Base-by-base conservation (phyloP, 2,329 filamentous ascomycete genomes). In the Colletotrichum scovillei region DNA sequence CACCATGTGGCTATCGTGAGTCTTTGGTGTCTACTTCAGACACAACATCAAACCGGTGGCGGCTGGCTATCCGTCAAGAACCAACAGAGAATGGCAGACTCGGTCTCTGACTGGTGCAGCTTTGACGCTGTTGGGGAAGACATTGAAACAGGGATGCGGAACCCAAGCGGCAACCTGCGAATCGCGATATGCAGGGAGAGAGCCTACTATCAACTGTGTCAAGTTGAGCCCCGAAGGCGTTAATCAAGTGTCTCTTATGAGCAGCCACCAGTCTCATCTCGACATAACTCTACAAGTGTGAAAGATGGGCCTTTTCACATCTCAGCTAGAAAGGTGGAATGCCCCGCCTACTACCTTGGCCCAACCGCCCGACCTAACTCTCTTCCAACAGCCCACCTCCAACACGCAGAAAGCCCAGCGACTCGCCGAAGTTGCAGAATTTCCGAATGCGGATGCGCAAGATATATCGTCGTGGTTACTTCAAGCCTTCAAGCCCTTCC, bases 121-220 rank as follows among this genome's bases (percentile, higher is more conserved):
- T 35, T 66, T 46, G 55, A 70, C 56, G 28, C 55, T 52, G 59
- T 46, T 53, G 62, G 58, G 24, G 28, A 16, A 28, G 19, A 26
- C 32, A 66, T 66, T 58, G 71, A 66, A 73, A 71, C 67, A 64
- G 38, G 67, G 30, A 42, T 63, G 62, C 70, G 52, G 49, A 57
- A 56, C 46, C 55, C 71, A 60, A 62, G 49, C 60, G 57, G 63
- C 56, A 62, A 30, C 53, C 52, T 38, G 60, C 56, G 38, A 42
- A 42, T 42, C 38, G 9, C 38, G 28, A 42, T 32, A 57, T 70
- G 67, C 67, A 71, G 56, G 60, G 71, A 65, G 60, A 62, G 59
- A 56, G 46, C 38, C 35, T 65, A 56, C 52, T 42, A 19, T 19
- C 30, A 22, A 58, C 32, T 52, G 71, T 28, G 55, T 72, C 69